phyloP scores from a whole-genome alignment of 2,329 filamentous ascomycete species.

The Graphium sp. region DNA sequence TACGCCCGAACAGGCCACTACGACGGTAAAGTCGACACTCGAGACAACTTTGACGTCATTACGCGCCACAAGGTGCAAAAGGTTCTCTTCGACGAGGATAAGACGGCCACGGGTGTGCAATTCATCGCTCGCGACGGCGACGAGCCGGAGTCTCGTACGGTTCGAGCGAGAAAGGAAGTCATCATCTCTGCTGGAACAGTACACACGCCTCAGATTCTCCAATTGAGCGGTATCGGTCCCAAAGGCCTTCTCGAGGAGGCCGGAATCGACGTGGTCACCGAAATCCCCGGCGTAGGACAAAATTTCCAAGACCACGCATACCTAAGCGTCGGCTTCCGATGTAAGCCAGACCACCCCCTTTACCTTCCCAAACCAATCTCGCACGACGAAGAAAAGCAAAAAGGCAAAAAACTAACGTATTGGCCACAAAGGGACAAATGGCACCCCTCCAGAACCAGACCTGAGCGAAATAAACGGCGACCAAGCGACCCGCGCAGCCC shows the following conservation, averaged over 20 bases:
- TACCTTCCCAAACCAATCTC: not conserved
- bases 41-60: slow-evolving; percentile 8
- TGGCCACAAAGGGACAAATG: slow-evolving; percentile 3
- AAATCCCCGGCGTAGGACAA: slow-evolving; percentile 25
- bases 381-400: not conserved
- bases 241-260: slow-evolving; percentile 14
- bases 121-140: slow-evolving; percentile 8
- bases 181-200: slow-evolving; percentile 18
- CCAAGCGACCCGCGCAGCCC: slow-evolving; percentile 3
- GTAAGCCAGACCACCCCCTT: too few relatives aligned
- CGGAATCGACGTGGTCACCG: slow-evolving; percentile 17
- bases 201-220: slow-evolving; percentile 21
- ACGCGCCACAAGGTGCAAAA: slow-evolving; percentile 16
- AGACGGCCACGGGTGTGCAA: slow-evolving; percentile 9
- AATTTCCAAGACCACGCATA: slow-evolving; percentile 21
- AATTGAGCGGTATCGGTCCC: slow-evolving; percentile 25
- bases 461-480: slow-evolving; percentile 3
- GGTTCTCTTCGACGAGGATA: slow-evolving; percentile 18
- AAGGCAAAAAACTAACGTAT: not conserved
- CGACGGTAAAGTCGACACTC: slow-evolving; percentile 8
- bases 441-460: slow-evolving; percentile 1
- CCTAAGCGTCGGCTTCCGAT: slow-evolving; percentile 9
- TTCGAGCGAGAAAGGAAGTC: slow-evolving; percentile 15
- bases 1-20: slow-evolving; percentile 12
- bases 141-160: slow-evolving; percentile 7